Evolutionary conservation across 2,329 filamentous ascomycete genomes (phyloP).

Genomic region (Periconia sp.): DNA sequence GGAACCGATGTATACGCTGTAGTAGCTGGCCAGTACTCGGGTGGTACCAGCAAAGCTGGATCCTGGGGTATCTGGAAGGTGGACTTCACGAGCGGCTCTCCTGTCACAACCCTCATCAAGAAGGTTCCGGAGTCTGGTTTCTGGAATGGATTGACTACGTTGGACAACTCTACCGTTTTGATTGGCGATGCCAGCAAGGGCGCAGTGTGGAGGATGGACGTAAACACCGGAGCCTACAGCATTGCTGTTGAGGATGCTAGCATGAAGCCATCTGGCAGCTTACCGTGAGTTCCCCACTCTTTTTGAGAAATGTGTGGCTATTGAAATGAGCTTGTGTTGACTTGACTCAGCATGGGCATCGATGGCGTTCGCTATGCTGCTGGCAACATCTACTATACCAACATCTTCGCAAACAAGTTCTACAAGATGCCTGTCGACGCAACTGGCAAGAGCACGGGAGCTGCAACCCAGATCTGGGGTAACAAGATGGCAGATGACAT

Average conservation of each 20-base stretch:
- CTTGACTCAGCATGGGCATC: constrained; percentile 18
- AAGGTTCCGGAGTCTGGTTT: constrained; percentile 21
- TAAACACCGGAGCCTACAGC: constrained; percentile 21
- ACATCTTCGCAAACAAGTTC: constrained; percentile 26
- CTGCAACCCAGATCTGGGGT: constrained; percentile 20
- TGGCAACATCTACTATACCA: constrained; percentile 26
- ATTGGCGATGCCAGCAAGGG: constrained; percentile 26
- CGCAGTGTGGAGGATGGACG: constrained; percentile 20
- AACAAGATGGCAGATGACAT: constrained; percentile 23
- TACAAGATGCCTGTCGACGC: constrained; percentile 25
- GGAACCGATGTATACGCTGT: constrained; percentile 27
- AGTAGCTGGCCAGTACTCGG: constrained; percentile 20
- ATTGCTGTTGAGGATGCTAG: constrained; percentile 22
- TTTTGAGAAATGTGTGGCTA: too few relatives aligned
- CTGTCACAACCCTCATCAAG: constrained; percentile 18
- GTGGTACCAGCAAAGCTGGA: constrained; percentile 18
- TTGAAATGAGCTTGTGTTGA: background rate
- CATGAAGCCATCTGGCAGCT: constrained; percentile 12
- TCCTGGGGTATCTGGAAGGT: constrained; percentile 27
- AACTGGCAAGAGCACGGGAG: constrained; percentile 20
- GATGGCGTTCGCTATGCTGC: constrained; percentile 24
- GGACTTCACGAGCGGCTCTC: constrained; percentile 19
- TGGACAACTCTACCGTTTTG: constrained; percentile 23
- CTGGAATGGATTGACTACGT: constrained; percentile 21
- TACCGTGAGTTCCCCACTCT: constrained; percentile 6